These are phyloP conservation scores for Pilobolus umbonatus DNA, from an alignment of 192 early-diverging fungal genomes.

Conservation along the genomic window DNA sequence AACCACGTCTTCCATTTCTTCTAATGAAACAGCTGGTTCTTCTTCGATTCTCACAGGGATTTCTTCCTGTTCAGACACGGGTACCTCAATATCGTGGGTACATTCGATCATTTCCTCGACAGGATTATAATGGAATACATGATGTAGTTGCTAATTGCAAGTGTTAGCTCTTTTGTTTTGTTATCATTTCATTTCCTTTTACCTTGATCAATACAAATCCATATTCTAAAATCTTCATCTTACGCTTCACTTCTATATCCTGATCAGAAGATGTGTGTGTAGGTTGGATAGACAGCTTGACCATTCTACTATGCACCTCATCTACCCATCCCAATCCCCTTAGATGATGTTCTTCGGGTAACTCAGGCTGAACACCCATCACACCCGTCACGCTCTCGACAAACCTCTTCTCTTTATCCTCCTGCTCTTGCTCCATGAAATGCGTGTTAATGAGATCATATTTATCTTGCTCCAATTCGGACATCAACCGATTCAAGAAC, in stretches of 20 bases:
- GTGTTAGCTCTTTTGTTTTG: not conserved
- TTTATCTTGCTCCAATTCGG: conserved; percentile 11
- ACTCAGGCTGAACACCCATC: conserved; percentile 21
- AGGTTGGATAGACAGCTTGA: not conserved
- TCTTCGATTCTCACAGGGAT: not conserved
- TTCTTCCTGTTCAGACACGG: not conserved
- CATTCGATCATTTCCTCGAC: conserved; percentile 2
- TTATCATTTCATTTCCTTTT: conserved; percentile 6
- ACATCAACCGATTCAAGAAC: conserved; percentile 20
- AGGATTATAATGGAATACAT: conserved; percentile 22
- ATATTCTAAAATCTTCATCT: conserved; percentile 26
- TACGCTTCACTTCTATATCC: conserved; percentile 1
- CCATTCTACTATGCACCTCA: conserved; percentile 11
- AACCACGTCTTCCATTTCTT: conserved; percentile 18
- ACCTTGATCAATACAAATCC: conserved; percentile 34
- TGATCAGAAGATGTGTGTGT: not conserved
- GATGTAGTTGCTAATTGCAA: conserved; percentile 18
- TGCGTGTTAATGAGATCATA: conserved; percentile 22
- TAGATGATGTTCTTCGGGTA: conserved; percentile 47
- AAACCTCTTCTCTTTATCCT: not conserved
- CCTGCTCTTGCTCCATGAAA: conserved; percentile 12
- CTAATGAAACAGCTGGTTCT: not conserved
- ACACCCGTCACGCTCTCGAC: not conserved
- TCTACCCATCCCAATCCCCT: conserved; percentile 48
- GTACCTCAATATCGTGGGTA: too few relatives aligned